Evolutionary conservation across 805 yeast genomes (phyloP), one percentile per base, ranked within the genome.

Genomic region (Kuraishia molischiana): DNA sequence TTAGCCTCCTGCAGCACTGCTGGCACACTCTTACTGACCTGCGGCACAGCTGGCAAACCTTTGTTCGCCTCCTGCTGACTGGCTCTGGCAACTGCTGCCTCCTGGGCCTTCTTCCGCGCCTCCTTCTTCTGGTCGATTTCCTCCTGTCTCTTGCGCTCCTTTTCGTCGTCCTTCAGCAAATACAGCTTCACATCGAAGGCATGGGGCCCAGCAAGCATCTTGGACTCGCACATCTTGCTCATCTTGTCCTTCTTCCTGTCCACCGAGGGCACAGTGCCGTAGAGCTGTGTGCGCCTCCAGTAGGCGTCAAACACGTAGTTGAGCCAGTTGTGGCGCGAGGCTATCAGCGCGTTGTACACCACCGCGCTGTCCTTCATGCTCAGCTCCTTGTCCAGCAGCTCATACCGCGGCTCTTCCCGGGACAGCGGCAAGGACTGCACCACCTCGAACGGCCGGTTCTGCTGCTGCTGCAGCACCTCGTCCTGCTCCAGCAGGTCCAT

Each of bases 181-280:
- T 84, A 92, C 24, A 92, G 57, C 42, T 94, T 64, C 2, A 82
- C 69, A 29, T 79, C 85, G 58, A 85, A 85, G 0, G 64, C 58
- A 58, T 90, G 98, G 0, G 96, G 95, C 0, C 97, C 97, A 18
- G 82, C 67, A 9, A 67, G 64, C 59, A 87, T 58, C 2, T 64
- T 60, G 42, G 89, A 77, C 47, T 89, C 96, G 47, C 90, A 76
- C 40, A 92, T 62, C 53, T 86, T 87, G 42, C 86, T 80, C 95
- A 89, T 87, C 39, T 78, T 78, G 45, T 90, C 97, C 48, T 94
- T 58, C 48, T 61, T 69, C 31, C 60, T 57, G 39, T 65, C 68
- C 42, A 65, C 54, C 39, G 59, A 54, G 21, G 17, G 29, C 54
- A 66, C 54, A 62, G 74, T 39, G 66, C 44, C 78, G 70, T 38